Evolutionary conservation across 106 monocot species (phyloP).

Genomic region (Iris macrosiphon): DNA sequence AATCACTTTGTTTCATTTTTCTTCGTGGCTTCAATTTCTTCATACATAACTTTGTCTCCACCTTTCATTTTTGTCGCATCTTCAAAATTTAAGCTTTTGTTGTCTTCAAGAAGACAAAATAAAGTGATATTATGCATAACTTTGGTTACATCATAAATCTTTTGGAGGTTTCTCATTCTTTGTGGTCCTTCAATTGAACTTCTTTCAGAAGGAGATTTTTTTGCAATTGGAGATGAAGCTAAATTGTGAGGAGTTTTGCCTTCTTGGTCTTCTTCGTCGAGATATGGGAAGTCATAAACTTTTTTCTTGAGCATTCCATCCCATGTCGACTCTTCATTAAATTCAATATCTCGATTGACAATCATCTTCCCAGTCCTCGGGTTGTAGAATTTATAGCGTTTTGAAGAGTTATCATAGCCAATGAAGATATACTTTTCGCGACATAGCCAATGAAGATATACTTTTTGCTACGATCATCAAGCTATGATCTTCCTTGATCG

Average conservation of each 20-base stretch:
- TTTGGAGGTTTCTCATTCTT: too few relatives aligned
- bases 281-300: neutral
- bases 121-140: too few relatives aligned
- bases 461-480: neutral
- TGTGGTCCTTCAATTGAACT: neutral
- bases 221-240: neutral
- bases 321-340: conserved; percentile 1
- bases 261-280: neutral
- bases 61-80: neutral
- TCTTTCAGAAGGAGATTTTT: neutral
- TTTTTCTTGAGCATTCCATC: neutral
- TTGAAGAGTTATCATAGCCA: neutral
- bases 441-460: neutral
- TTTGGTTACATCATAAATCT: too few relatives aligned
- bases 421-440: neutral
- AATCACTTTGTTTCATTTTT: neutral
- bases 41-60: neutral
- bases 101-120: neutral
- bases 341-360: conserved; percentile 1
- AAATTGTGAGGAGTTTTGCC: neutral
- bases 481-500: neutral
- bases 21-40: neutral
- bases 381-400: neutral
- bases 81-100: neutral
- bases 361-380: neutral